These are phyloP conservation scores for Trichophyton benhamiae DNA, from an alignment of 2,329 filamentous ascomycete species.

Conservation along the genomic window DNA sequence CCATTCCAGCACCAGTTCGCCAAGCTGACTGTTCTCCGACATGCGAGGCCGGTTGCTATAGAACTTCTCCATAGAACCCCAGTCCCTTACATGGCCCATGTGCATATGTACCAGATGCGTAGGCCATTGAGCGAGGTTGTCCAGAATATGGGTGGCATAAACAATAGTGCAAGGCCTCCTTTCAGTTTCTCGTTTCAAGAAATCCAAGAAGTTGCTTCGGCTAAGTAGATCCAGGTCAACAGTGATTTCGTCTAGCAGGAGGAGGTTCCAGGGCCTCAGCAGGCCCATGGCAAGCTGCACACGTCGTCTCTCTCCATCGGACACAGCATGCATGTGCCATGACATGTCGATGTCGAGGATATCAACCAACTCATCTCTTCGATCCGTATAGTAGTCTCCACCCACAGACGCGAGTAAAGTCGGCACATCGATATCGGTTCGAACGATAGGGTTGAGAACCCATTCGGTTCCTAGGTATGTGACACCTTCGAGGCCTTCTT, in stretches of 20 bases:
- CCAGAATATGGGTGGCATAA: constrained; percentile 93
- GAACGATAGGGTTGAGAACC: constrained; percentile 94
- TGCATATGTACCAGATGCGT: constrained; percentile 95
- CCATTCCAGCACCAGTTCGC: constrained; percentile 81
- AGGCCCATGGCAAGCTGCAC: constrained; percentile 96
- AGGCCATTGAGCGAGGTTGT: constrained; percentile 89
- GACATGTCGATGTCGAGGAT: constrained; percentile 84
- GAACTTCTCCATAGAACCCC: constrained; percentile 62
- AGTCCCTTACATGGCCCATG: constrained; percentile 74
- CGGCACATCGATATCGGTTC: constrained; percentile 82
- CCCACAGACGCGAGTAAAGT: constrained; percentile 78
- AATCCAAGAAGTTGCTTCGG: constrained; percentile 71
- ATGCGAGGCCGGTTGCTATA: constrained; percentile 42
- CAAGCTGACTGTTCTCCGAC: constrained; percentile 67
- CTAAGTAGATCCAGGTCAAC: constrained; percentile 87
- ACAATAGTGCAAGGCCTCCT: constrained; percentile 75
- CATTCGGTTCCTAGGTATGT: constrained; percentile 96
- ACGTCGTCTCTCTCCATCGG: constrained; percentile 77
- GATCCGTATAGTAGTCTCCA: constrained; percentile 66
- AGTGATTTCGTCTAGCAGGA: constrained; percentile 91
- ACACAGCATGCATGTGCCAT: constrained; percentile 95
- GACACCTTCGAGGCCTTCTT: constrained; percentile 76
- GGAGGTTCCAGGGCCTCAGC: constrained; percentile 76
- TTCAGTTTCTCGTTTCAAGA: constrained; percentile 79
- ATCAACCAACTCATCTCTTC: constrained; percentile 71